These are phyloP conservation scores for Auriscalpium microsporum DNA, from an alignment of 768 basidiomycete species.

Conservation along the genomic window DNA sequence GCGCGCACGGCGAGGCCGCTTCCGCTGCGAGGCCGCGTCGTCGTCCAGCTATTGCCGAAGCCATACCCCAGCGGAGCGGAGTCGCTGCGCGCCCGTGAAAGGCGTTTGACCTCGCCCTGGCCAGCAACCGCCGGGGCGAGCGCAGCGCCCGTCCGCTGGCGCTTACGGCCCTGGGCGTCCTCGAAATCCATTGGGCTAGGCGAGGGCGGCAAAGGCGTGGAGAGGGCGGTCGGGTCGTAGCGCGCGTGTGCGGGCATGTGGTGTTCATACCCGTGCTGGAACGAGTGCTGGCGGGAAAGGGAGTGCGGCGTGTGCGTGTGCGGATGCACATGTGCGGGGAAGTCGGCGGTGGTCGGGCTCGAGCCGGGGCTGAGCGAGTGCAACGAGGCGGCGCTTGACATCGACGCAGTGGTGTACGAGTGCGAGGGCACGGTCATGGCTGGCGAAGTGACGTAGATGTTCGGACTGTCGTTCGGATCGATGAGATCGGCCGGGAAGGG, in stretches of 20 bases:
- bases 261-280: constrained; percentile 42
- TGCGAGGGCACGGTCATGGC: constrained; percentile 28
- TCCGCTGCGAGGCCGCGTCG: constrained; percentile 28
- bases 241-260: constrained; percentile 15
- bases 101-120: constrained; percentile 29
- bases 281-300: constrained; percentile 53
- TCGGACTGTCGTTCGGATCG: constrained; percentile 43
- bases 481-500: constrained; percentile 42
- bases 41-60: constrained; percentile 24
- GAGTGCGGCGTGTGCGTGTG: constrained; percentile 31
- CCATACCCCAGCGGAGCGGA: constrained; percentile 58
- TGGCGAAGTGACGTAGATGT: constrained; percentile 69
- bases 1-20: constrained; percentile 25
- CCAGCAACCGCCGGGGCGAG: constrained; percentile 6
- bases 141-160: constrained; percentile 35
- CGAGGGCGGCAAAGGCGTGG: constrained; percentile 25
- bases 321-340: constrained; percentile 24
- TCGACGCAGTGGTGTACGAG: constrained; percentile 31
- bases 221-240: constrained; percentile 20
- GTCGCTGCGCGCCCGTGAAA: constrained; percentile 57
- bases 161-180: constrained; percentile 31
- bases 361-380: constrained; percentile 42
- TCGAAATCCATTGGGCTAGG: constrained; percentile 25
- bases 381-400: constrained; percentile 34
- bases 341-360: constrained; percentile 46